phyloP scores from a whole-genome alignment of 768 basidiomycete genomes.

The Rhodosporidiobolus sp. region DNA sequence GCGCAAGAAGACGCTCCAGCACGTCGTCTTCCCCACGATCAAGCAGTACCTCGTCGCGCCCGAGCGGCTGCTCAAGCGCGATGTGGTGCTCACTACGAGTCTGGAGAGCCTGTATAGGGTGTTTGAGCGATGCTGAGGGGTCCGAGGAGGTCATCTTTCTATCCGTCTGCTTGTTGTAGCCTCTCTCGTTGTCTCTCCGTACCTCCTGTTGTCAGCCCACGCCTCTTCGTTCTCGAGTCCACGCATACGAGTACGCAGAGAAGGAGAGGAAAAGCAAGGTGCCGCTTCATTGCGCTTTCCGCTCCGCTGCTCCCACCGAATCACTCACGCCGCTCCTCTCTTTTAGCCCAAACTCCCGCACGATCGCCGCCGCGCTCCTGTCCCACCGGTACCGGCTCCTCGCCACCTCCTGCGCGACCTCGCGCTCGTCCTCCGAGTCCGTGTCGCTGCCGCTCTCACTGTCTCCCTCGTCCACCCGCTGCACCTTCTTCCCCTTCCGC shows the following conservation, averaged over 20 bases:
- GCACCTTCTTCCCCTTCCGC: background rate
- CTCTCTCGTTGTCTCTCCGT: no score
- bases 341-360: background rate
- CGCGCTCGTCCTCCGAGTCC: slow-evolving; percentile 34
- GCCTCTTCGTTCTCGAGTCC: no score
- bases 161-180: background rate
- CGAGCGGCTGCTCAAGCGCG: slow-evolving; percentile 62
- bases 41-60: slow-evolving; percentile 69
- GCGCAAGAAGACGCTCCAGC: slow-evolving; percentile 78
- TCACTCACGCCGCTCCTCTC: background rate
- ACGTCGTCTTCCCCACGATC: slow-evolving; percentile 82
- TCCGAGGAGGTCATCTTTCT: no score
- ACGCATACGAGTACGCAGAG: no score
- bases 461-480: background rate
- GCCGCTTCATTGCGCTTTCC: no score
- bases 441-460: background rate
- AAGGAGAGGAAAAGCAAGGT: no score
- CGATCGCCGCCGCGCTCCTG: slow-evolving; percentile 10
- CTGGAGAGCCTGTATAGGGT: slow-evolving; percentile 89
- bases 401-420: slow-evolving; percentile 12
- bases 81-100: slow-evolving; percentile 79
- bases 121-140: slow-evolving; percentile 48
- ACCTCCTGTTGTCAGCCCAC: no score
- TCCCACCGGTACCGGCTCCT: slow-evolving; percentile 30
- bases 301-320: no score